phyloP scores from a whole-genome alignment of 208 protist genomes.

The Acanthamoeba divionensis region DNA sequence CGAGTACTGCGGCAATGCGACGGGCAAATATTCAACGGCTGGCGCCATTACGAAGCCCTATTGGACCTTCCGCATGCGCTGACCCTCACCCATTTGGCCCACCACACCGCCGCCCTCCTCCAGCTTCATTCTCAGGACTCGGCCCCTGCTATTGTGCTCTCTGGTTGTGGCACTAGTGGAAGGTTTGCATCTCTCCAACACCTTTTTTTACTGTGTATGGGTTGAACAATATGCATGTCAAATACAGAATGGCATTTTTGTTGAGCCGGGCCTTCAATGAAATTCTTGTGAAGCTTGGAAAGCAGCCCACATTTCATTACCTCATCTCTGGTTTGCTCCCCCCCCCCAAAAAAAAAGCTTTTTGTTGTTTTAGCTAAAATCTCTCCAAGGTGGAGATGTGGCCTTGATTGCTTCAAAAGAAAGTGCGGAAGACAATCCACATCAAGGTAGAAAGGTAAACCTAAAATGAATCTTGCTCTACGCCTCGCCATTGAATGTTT shows the following conservation, averaged over 20 bases:
- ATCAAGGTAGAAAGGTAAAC: neutral
- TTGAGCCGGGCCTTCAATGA: conserved; percentile 8
- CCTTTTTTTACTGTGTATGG: neutral
- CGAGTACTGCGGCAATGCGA: neutral
- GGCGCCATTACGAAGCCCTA: neutral
- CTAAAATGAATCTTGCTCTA: neutral
- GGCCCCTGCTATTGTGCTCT: neutral
- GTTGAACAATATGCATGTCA: neutral
- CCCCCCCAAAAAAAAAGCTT: neutral
- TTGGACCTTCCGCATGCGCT: neutral
- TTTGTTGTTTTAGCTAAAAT: neutral
- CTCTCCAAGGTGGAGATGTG: neutral
- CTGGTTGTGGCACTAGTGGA: neutral
- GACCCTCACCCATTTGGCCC: neutral
- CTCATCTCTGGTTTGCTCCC: neutral
- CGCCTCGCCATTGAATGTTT: neutral
- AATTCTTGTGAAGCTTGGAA: neutral
- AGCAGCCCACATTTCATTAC: neutral
- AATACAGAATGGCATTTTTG: neutral
- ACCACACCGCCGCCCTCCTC: neutral
- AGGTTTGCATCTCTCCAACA: neutral
- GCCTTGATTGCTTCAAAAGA: neutral
- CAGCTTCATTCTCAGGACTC: neutral
- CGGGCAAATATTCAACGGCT: conserved; percentile 23
- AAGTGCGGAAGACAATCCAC: conserved; percentile 14